phyloP scores from a whole-genome alignment of 805 yeast species.

The Candida argentea region DNA sequence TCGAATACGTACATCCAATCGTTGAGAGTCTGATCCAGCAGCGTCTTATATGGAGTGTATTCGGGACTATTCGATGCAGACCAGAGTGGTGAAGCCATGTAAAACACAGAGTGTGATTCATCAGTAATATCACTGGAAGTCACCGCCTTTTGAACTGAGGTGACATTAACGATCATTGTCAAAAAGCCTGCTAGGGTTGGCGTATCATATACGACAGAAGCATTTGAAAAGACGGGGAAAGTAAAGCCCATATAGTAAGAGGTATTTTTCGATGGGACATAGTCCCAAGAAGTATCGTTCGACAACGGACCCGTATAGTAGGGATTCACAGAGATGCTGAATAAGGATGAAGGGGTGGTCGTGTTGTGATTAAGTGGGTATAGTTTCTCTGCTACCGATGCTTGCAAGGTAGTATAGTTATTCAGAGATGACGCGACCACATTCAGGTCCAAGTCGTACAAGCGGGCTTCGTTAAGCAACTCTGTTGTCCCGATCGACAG shows the following conservation, averaged over 20 bases:
- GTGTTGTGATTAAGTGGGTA: conserved; percentile 43
- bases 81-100: too few relatives aligned
- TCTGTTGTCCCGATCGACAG: conserved; percentile 58
- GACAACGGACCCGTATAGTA: conserved; percentile 55
- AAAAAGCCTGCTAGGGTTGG: conserved; percentile 63
- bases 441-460: conserved; percentile 53
- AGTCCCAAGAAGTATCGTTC: conserved; percentile 20
- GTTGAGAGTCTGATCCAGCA: too few relatives aligned
- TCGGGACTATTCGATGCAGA: too few relatives aligned
- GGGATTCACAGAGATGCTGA: conserved; percentile 5
- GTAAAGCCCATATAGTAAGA: conserved; percentile 64
- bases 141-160: too few relatives aligned
- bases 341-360: conserved; percentile 33
- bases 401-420: conserved; percentile 15
- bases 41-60: too few relatives aligned
- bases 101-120: too few relatives aligned
- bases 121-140: too few relatives aligned
- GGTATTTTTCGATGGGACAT: conserved; percentile 6
- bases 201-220: conserved; percentile 53
- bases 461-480: conserved; percentile 49
- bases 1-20: too few relatives aligned
- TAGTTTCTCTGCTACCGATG: conserved; percentile 24
- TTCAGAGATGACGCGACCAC: conserved; percentile 32
- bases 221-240: conserved; percentile 61
- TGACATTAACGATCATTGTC: conserved; percentile 41